Conservation (phyloP, 2,329 filamentous ascomycete genomes). For the Thelonectria olida region DNA sequence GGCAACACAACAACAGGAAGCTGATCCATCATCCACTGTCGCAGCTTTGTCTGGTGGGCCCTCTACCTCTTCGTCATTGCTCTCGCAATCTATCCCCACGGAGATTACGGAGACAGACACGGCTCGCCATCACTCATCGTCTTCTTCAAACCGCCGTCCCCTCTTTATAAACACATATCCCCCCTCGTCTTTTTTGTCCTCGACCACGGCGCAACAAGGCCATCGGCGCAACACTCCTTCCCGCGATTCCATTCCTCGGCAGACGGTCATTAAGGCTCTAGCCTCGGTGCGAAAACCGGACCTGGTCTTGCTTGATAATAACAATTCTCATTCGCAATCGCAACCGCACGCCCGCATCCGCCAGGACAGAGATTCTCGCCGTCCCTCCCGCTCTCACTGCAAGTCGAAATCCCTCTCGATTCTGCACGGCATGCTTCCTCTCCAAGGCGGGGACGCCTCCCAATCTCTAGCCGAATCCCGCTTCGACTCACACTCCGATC, state of each 20-base stretch:
- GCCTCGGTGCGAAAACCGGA: constrained; percentile 74
- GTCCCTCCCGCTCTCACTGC: constrained; percentile 24
- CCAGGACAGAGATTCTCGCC: background rate
- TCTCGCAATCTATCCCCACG: constrained; percentile 15
- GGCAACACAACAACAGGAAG: constrained; percentile 18
- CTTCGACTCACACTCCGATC: background rate
- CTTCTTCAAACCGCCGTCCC: constrained; percentile 14
- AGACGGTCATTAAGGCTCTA: constrained; percentile 85
- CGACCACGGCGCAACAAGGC: constrained; percentile 28
- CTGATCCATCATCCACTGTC: constrained; percentile 15
- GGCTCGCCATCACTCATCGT: background rate
- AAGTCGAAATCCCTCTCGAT: constrained; percentile 19
- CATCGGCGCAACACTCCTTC: constrained; percentile 63
- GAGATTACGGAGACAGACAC: constrained; percentile 5
- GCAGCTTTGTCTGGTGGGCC: constrained; percentile 35
- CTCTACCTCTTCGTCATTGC: constrained; percentile 24
- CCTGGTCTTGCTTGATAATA: constrained; percentile 62
- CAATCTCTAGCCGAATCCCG: constrained; percentile 43
- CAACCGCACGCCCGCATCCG: background rate
- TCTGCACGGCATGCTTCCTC: constrained; percentile 62
- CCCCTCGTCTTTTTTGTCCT: constrained; percentile 11
- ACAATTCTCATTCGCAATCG: background rate
- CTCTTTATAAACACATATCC: constrained; percentile 13
- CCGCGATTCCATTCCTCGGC: constrained; percentile 73
- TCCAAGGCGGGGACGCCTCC: constrained; percentile 47